Base-by-base conservation (phyloP, 768 basidiomycete species). In the Mycena rosella region DNA sequence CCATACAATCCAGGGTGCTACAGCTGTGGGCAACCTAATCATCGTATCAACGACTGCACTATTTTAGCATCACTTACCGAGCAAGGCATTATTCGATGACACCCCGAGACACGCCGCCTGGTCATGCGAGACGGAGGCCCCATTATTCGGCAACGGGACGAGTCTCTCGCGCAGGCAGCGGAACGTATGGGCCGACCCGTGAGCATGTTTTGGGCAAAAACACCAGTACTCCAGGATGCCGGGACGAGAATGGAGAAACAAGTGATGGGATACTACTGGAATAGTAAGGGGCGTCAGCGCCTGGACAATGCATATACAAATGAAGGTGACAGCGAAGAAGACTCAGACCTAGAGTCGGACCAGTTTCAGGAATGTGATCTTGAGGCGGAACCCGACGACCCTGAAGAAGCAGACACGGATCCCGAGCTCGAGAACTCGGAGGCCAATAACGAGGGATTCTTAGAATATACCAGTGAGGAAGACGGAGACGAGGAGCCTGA, bases 181-280 rank as follows among this genome's bases (percentile, higher is more conserved):
- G 56, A 57, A 15, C 40, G 56, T 3, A 13, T 18, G 20, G 47
- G 32, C 10, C 14, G 34, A 3, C 56, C 56, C 1, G 24, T 60
- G 20, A 38, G 32, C 4, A 48, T 60, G 48, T 60, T 49, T 20
- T 60, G 58, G 58, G 5, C 14, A 10, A 3, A 17, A 1, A 47
- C 32, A 1, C 45, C 58, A 3, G 38, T 60, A 1, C 18, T 60
- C 0, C 45, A 60, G 18, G 36, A 60, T 11, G 47, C 24, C 2
- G 58, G 58, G 20, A 60, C 47, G 5, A 5, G 3, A 22, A 10
- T 60, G 17, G 58, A 60, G n/a, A 36, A 49, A 38, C 58, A 60
- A 26, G 58, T 60, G 11, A 60, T 60, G 58, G 58, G 58, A 9
- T 60, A 22, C 29, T 60, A 60, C 29, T 60, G 58, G 58, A 49